Evolutionary conservation across 2,329 filamentous ascomycete genomes (phyloP).

Genomic region (Trichophyton simii): DNA sequence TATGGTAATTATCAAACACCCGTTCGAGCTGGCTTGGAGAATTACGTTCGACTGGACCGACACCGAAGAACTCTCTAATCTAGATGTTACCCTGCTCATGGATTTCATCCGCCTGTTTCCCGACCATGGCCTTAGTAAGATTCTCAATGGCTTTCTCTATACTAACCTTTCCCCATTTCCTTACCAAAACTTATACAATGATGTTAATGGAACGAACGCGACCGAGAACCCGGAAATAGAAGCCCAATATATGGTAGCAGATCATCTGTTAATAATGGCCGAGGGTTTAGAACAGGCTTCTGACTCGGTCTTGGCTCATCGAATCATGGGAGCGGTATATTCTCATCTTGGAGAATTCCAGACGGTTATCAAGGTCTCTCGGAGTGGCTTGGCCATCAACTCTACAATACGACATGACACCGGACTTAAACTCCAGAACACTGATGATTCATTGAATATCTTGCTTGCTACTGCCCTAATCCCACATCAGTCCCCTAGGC

Average conservation of each 20-base stretch:
- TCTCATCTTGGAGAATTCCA: constrained; percentile 75
- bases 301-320: constrained; percentile 67
- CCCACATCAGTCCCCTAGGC: constrained; percentile 75
- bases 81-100: constrained; percentile 64
- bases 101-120: constrained; percentile 79
- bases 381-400: constrained; percentile 56
- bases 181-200: constrained; percentile 26
- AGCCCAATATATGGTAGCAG: constrained; percentile 54
- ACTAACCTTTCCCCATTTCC: constrained; percentile 78
- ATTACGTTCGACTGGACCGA: constrained; percentile 85
- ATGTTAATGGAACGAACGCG: constrained; percentile 35
- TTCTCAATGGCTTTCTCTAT: constrained; percentile 68
- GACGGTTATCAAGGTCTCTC: constrained; percentile 63
- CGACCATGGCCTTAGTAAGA: constrained; percentile 65
- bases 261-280: constrained; percentile 68
- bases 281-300: constrained; percentile 52
- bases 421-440: constrained; percentile 56
- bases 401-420: constrained; percentile 50
- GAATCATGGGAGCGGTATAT: constrained; percentile 73
- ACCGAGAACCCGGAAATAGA: constrained; percentile 12
- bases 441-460: constrained; percentile 60
- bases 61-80: constrained; percentile 56
- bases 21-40: constrained; percentile 80
- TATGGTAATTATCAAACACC: constrained; percentile 94
- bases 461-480: constrained; percentile 79